Percentiles rank a stretch among this genome's conserved stretches.
Conservation (phyloP, 768 basidiomycete genomes). For the Rhizopogon roseolus region DNA sequence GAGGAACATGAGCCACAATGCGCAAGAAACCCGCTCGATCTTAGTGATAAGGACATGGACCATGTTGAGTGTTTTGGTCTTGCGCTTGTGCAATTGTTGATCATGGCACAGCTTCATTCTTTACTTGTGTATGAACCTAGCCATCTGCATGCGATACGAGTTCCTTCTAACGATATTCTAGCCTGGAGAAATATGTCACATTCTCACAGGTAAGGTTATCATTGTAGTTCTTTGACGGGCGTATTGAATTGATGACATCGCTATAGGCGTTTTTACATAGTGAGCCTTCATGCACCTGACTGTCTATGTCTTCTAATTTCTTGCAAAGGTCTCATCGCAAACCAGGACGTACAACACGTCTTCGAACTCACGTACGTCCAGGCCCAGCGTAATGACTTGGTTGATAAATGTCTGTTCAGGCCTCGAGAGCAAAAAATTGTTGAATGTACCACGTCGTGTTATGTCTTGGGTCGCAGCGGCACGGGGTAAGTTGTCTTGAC, state of each 20-base stretch:
- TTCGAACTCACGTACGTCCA: conserved; percentile 20
- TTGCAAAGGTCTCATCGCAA: conserved; percentile 16
- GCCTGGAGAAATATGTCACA: conserved; percentile 24
- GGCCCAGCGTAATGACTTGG: conserved; percentile 7
- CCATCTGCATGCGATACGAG: conserved; percentile 1
- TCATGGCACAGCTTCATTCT: conserved; percentile 42
- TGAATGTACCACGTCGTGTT: conserved; percentile 55
- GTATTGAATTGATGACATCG: not conserved
- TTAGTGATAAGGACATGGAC: conserved; percentile 41
- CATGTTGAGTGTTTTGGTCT: conserved; percentile 30
- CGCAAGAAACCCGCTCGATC: conserved; percentile 19
- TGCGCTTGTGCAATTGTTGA: not conserved
- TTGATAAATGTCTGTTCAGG: conserved; percentile 15
- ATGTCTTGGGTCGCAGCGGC: conserved; percentile 67
- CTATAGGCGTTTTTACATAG: conserved; percentile 18
- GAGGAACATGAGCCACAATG: conserved; percentile 18
- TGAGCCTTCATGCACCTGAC: conserved; percentile 2
- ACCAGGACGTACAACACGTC: conserved; percentile 20
- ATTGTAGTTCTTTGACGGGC: not conserved
- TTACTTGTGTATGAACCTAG: conserved; percentile 46
- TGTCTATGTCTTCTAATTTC: not conserved
- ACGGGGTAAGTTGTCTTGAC: conserved; percentile 47
- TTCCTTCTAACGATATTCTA: conserved; percentile 39
- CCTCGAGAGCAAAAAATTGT: conserved; percentile 52
- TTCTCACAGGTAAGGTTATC: conserved; percentile 21